Base-by-base conservation (phyloP, 768 basidiomycete genomes). In the Termitomyces sp. region DNA sequence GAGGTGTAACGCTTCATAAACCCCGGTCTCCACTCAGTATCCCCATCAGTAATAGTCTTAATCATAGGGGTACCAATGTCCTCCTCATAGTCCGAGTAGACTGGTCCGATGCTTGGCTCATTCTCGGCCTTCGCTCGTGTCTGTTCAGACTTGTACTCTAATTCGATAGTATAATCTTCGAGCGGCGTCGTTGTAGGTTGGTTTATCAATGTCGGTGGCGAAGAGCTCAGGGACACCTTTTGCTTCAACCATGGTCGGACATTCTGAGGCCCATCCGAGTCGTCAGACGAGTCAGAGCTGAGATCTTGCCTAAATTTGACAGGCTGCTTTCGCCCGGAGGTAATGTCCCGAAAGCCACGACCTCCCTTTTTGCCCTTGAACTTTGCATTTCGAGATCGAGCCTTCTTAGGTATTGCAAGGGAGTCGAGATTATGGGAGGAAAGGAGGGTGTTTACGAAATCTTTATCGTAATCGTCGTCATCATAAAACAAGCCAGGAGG, bases 21-120 rank as follows among this genome's bases (percentile, higher is more conserved):
- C 0, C 66, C 79, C 0, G 84, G 84, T 20, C 71, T 77, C 83
- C 83, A 85, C 20, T 64, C 61, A n/a, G 57, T 45, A 49, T 65
- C 36, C 46, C 62, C n/a, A 60, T 58, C 57, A 56, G 48, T n/a
- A 39, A 55, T 42, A 57, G 48, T 33, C n/a, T 64, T 60, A n/a
- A n/a, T n/a, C n/a, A n/a, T n/a, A 58, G 55, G 59, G 26, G 57
- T 65, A 43, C 68, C 65, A n/a, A 73, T 53, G 55, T 79, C 79
- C 44, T 79, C 80, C 54, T 85, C 82, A 45, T 74, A 76, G 60
- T 83, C 82, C 3, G 81, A 83, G 57, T 78, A 79, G 30, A 74
- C 72, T 5, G 71, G 70, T 6, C 56, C 67, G 16, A 65, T 70
- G 8, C 68, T 70, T 18, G 52, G 30, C 27, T 34, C 56, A 20